Percentiles rank a stretch among this genome's conserved stretches.
phyloP scores from a whole-genome alignment of 257 asterid genomes.

The Nicotiana noctiflora region DNA sequence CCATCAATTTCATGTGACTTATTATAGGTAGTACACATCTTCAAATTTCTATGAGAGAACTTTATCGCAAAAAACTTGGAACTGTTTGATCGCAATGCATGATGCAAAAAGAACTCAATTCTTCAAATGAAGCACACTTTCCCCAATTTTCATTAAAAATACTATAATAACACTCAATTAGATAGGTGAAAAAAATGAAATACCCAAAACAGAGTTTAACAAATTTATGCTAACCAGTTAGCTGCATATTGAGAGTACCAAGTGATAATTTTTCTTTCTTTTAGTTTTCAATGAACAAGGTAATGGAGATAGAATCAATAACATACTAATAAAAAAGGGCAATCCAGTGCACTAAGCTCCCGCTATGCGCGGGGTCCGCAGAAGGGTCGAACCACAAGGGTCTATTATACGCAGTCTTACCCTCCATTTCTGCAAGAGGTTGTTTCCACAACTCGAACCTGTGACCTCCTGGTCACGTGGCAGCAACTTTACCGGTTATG shows the following conservation, averaged over 20 bases:
- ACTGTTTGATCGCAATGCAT: not conserved
- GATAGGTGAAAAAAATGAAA: not conserved
- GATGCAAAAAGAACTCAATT: not conserved
- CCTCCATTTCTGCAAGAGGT: no score
- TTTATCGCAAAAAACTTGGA: not conserved
- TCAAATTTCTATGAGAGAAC: not conserved
- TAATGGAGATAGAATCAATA: not conserved
- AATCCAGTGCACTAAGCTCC: no score
- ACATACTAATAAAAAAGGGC: not conserved
- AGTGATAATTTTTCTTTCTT: not conserved
- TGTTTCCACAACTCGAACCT: no score
- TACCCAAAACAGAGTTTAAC: not conserved
- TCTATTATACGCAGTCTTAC: no score
- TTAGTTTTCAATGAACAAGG: not conserved
- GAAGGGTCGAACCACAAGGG: no score
- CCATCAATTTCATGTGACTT: not conserved
- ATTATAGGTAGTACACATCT: not conserved
- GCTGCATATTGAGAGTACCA: not conserved
- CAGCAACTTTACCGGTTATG: no score
- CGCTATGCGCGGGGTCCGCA: no score
- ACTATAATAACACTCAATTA: not conserved
- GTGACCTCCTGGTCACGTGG: no score
- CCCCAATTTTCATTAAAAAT: not conserved
- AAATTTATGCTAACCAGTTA: not conserved
- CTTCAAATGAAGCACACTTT: not conserved